Conservation (phyloP, 495 filamentous ascomycete genomes). For the Penicillium verhagenii region DNA sequence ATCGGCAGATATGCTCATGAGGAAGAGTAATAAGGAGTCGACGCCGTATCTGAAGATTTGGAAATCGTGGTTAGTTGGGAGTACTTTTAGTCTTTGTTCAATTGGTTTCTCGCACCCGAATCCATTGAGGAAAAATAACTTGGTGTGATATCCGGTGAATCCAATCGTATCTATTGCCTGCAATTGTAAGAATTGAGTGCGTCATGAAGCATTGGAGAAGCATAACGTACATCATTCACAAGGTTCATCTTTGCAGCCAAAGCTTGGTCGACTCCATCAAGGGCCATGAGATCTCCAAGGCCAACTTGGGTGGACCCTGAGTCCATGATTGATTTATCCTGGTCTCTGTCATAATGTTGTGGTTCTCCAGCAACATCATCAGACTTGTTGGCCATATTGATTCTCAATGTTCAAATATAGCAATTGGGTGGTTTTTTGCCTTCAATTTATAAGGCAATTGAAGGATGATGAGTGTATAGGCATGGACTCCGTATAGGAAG, state of each 20-base stretch:
- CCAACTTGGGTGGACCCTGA: not conserved
- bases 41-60: conserved; percentile 8
- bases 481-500: too few relatives aligned
- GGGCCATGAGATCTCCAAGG: conserved; percentile 7
- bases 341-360: not conserved
- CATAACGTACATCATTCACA: conserved; percentile 17
- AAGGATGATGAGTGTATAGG: not conserved
- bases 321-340: not conserved
- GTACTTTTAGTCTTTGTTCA: not conserved
- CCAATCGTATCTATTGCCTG: conserved; percentile 21
- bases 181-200: not conserved
- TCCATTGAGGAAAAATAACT: conserved; percentile 22
- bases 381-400: conserved; percentile 3
- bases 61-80: not conserved
- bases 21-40: conserved; percentile 18
- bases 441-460: not conserved
- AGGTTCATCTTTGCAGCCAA: conserved; percentile 18
- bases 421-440: not conserved
- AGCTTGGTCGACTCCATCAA: conserved; percentile 14
- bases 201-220: not conserved
- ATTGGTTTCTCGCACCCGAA: conserved; percentile 14
- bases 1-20: conserved; percentile 19
- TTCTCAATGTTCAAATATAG: not conserved
- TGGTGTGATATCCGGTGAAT: conserved; percentile 18
- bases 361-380: conserved; percentile 4